Evolutionary conservation across 176 grass and related monocot species (phyloP), one percentile per base, ranked within the genome.

Genomic region (Chloris gayana): DNA sequence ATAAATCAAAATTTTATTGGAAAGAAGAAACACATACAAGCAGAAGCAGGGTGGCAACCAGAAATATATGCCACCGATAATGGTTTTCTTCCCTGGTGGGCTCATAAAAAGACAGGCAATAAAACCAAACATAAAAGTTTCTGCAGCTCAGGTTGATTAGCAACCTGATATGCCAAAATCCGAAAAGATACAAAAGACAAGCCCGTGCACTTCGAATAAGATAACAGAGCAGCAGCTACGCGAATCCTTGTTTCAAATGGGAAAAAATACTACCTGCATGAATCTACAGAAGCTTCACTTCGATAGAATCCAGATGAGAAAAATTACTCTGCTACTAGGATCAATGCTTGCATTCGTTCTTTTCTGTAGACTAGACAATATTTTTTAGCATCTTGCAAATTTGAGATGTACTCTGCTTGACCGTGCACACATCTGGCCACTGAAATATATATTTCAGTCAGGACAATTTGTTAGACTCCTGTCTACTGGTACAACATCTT

Each of bases 281-380:
- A 80, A 81, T 77, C 76, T 81, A 84, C 42, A 82, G 81, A 91
- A 91, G 67, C 77, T 91, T 87, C 85, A 85, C 58, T 38, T 46
- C 35, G 37, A 21, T 37, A 88, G 74, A 74, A 80, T 84, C 86
- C 81, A 88, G 56, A 62, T 51, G 37, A 79, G 25, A 57, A 75
- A 46, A 4, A 14, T 85, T 91, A 72, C 73, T 73, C 66, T 80
- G 70, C 64, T 86, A 18, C 77, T 74, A 78, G 44, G 74, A 82
- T 72, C 66, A 73, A 56, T 74, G 49, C 10, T 3, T 63, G 21
- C 13, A 50, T 78, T 73, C 79, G 83, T 78, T 84, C 76, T 68
- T 53, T 70, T 86, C 14, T 73, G 69, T 67, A 76, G 62, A 21
- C 5, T 44, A 53, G 60, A 14, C 6, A 4, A 72, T 33, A n/a